Evolutionary conservation across 495 filamentous ascomycete species (phyloP), one percentile per base, ranked within the genome.

Genomic region (Penicillium atrosanguineum): DNA sequence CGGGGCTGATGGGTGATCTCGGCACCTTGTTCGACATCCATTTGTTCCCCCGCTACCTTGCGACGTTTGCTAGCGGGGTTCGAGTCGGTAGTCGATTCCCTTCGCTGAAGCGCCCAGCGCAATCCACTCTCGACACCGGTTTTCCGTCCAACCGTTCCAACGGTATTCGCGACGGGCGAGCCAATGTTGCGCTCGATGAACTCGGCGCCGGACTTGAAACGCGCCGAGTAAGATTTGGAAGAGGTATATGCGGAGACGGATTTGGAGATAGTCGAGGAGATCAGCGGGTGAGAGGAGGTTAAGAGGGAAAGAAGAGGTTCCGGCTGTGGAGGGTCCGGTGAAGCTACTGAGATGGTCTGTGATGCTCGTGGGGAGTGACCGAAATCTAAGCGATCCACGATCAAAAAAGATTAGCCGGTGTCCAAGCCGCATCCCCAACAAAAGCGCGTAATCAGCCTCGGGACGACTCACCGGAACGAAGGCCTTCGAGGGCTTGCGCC

Each of bases 141-240:
- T 45, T 85, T 83, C 4, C 89, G 81, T 16, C 88, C 84, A 6
- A 96, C 87, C 2, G 79, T 86, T n/a, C 85, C 84, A 2, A 95
- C 88, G 1, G 88, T 90, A 61, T 85, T 90, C 43, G 85, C 89
- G 28, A 96, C 83, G 3, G 90, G 91, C 1, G 85, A 85, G 5
- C 82, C 84, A 34, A 96, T 85, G 57, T 84, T 89, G 34, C 87
- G 84, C 68, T 96, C 92, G 26, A 96, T 83, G 57, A 90, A 88
- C 61, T 95, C 89, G 37, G 88, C 90, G 55, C 88, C 80, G 38
- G 87, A 86, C 61, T 87, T 89, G 70, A 96, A 87, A 3, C 87
- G 82, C 0, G 91, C 90, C 6, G 89, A 91, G 63, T 94, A 94
- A 21, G 87, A 87, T 68, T 97, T 96, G 16, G 87, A 87, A 5